Evolutionary conservation across 805 yeast species (phyloP), one percentile per base, ranked within the genome.

Genomic region (Candida boleticola): DNA sequence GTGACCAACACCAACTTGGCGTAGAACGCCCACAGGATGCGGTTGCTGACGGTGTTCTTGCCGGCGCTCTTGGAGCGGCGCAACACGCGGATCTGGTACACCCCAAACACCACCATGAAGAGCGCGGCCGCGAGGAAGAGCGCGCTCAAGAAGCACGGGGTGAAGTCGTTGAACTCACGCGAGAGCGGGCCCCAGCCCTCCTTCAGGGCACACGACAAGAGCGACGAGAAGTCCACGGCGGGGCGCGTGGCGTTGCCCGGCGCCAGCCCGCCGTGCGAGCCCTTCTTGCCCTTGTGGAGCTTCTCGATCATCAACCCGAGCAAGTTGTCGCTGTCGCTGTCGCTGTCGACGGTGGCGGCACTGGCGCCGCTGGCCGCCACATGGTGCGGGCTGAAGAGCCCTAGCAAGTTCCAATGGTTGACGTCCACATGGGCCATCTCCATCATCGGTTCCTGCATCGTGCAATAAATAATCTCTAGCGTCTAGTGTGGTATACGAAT

Each of bases 71-170:
- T 66, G n/a, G n/a, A n/a, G n/a, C n/a, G n/a, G 42, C 76, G 55
- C 30, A 77, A 58, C 3, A 38, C 45, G 7, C 37, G 29, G 3
- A 74, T 52, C 39, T 70, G 72, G 45, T 59, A 55, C 1, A 58
- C 30, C 3, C 83, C 83, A 26, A 66, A 52, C 1, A 68, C 16
- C 2, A 80, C 47, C 68, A 78, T 68, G 19, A 68, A 57, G 13
- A 70, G 26, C 11, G 77, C 75, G 0, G 73, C 47, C 1, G 58
- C 39, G 16, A 75, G 66, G 40, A 74, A 66, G 4, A 80, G 48
- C 21, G 84, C 85, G 49, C 78, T 79, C 14, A 76, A 65, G 52
- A 82, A 77, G 48, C 86, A 81, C 5, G 79, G 78, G 1, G 85
- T 74, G 39, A 82, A 67, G 50, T 82, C 88, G 29, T 74, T 74